Percentiles rank a stretch among this genome's conserved stretches.
These are phyloP conservation scores for Discostella stelligeroides DNA, from an alignment of 108 stramenopile genomes.

Conservation along the genomic window DNA sequence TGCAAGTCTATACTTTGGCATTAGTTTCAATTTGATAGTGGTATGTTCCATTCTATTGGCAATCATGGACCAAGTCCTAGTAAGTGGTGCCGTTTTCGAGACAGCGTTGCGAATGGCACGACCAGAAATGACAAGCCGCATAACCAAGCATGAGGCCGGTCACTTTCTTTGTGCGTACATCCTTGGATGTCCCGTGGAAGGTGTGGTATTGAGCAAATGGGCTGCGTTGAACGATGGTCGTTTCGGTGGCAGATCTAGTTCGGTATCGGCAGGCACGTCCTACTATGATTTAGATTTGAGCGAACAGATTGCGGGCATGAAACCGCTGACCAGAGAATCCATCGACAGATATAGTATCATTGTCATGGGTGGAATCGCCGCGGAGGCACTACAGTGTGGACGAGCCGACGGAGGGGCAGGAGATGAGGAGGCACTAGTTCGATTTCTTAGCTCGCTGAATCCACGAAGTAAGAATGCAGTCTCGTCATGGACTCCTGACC, in stretches of 20 bases:
- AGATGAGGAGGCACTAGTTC: slow-evolving; percentile 89
- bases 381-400: slow-evolving; percentile 85
- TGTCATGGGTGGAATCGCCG: slow-evolving; percentile 95
- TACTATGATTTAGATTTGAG: slow-evolving; percentile 88
- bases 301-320: slow-evolving; percentile 61
- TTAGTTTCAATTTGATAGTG: slow-evolving; percentile 70
- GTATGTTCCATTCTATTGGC: slow-evolving; percentile 59
- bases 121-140: slow-evolving; percentile 73
- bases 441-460: slow-evolving; percentile 65
- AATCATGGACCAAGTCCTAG: slow-evolving; percentile 59
- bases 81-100: slow-evolving; percentile 85
- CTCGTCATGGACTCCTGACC: slow-evolving; percentile 45
- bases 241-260: slow-evolving; percentile 59
- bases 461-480: slow-evolving; percentile 60
- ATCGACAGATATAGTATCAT: slow-evolving; percentile 92
- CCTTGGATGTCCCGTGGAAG: slow-evolving; percentile 94
- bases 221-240: slow-evolving; percentile 79
- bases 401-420: slow-evolving; percentile 91
- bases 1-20: slow-evolving; percentile 48
- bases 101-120: slow-evolving; percentile 54
- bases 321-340: slow-evolving; percentile 67
- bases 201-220: slow-evolving; percentile 81
- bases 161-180: slow-evolving; percentile 93
- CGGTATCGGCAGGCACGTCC: slow-evolving; percentile 85
- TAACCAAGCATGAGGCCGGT: slow-evolving; percentile 91